These are phyloP conservation scores for Penicillium sp. DNA, from an alignment of 2,329 filamentous ascomycete species.

Conservation along the genomic window DNA sequence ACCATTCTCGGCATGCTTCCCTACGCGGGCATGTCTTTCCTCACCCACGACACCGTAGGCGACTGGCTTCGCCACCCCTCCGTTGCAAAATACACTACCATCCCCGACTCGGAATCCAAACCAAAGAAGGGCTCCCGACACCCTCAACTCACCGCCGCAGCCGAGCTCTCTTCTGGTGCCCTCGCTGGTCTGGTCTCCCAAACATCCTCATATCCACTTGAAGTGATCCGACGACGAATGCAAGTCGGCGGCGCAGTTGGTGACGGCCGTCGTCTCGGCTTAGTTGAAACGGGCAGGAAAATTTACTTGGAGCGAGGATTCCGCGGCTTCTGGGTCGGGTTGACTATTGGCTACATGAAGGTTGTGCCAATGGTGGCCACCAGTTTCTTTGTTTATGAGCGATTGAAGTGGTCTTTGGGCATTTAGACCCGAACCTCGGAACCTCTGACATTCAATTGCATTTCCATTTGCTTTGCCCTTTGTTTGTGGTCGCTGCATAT, in stretches of 20 bases:
- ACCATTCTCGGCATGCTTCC: constrained; percentile 94
- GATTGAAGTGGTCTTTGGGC: constrained; percentile 62
- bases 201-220: constrained; percentile 87
- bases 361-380: constrained; percentile 83
- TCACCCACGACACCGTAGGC: constrained; percentile 87
- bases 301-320: constrained; percentile 75
- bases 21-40: constrained; percentile 92
- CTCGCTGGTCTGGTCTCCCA: constrained; percentile 86
- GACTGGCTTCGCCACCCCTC: constrained; percentile 72
- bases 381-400: constrained; percentile 66
- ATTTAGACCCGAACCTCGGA: constrained; percentile 49
- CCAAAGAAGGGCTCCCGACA: constrained; percentile 54
- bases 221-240: constrained; percentile 90
- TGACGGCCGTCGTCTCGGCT: constrained; percentile 74
- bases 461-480: constrained; percentile 1
- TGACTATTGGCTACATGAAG: constrained; percentile 94
- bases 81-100: constrained; percentile 70
- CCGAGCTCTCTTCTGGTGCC: constrained; percentile 80
- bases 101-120: constrained; percentile 57
- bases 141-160: constrained; percentile 74
- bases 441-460: background rate
- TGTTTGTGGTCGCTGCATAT: constrained; percentile 4
- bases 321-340: constrained; percentile 83
- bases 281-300: constrained; percentile 72
- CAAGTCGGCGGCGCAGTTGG: constrained; percentile 94